Evolutionary conservation across 1,139 yeast genomes (phyloP), one percentile per base, ranked within the genome.

Genomic region (Candida pseudocylindracea): DNA sequence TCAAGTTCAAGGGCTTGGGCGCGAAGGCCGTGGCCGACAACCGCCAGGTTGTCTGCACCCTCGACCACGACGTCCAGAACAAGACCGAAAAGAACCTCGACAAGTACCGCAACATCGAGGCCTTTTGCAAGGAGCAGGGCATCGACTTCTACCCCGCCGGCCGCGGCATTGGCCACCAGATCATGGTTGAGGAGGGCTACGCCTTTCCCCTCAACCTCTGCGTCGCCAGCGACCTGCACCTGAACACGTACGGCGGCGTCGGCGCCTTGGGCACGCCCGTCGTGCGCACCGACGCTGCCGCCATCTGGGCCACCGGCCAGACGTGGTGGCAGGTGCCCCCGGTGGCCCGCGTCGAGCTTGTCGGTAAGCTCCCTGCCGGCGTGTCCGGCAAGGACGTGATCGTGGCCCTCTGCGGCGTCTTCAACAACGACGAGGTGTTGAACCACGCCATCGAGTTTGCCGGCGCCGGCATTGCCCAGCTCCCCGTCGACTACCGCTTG

Each of bases 321-420:
- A 91, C 98, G 4, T 88, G 99, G 99, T 88, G 98, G 98, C 98
- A 91, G 67, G 80, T 88, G 37, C 99, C 99, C 4, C 98, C 98
- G 1, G 96, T 88, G 15, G 98, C 98, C 30, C 72, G 73, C 47
- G 96, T 88, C 10, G 93, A 80, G 51, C 63, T 88, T 36, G 63
- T 66, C 41, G 95, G 95, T 30, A 54, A 67, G 41, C 65, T 88
- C 37, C 93, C 91, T 13, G 57, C 64, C 35, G 95, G 95, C 15
- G 85, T 80, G 12, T 72, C 93, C 8, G 99, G 99, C 41, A 88
- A 88, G 53, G 99, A 88, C 55, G 91, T 91, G 33, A 91, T 88
- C 49, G 93, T 91, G 26, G 88, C 96, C 1, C 63, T 88, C 33
- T 88, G 99, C 60, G 98, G 98, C 34, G 59, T 74, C 28, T 88